phyloP scores from a whole-genome alignment of 805 yeast species.

The Metschnikowia proteae region DNA sequence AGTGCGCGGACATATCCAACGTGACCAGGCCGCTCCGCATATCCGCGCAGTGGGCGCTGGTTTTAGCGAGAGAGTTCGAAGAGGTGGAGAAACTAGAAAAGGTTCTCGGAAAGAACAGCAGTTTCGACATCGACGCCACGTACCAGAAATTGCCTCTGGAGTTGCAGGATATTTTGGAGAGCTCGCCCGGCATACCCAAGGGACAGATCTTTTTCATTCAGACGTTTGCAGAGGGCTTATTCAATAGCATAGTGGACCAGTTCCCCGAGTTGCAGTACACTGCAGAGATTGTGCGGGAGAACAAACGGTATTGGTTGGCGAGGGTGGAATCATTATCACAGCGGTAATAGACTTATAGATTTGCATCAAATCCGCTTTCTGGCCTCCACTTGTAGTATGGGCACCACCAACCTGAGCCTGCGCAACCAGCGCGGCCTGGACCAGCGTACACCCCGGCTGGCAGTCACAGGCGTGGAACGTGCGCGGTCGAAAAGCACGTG shows the following conservation, averaged over 20 bases:
- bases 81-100: constrained; percentile 58
- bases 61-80: constrained; percentile 71
- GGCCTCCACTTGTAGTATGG: not conserved
- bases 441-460: not conserved
- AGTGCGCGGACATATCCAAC: constrained; percentile 94
- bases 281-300: constrained; percentile 48
- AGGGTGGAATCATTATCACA: constrained; percentile 7
- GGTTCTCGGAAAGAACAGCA: constrained; percentile 4
- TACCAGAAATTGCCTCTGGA: constrained; percentile 38
- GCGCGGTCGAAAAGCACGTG: constrained; percentile 2
- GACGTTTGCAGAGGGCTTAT: constrained; percentile 76
- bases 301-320: constrained; percentile 54
- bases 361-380: not conserved
- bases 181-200: constrained; percentile 51
- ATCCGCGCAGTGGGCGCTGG: constrained; percentile 82
- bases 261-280: constrained; percentile 62
- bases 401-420: too few species aligned
- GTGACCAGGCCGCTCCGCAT: constrained; percentile 77
- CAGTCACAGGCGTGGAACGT: not conserved
- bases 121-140: constrained; percentile 11
- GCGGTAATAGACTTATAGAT: constrained; percentile 5
- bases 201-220: constrained; percentile 83
- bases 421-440: too few species aligned
- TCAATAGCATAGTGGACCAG: constrained; percentile 55
- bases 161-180: constrained; percentile 42